Percentiles rank a stretch among this genome's conserved stretches.
Evolutionary conservation across 768 basidiomycete genomes (phyloP).

Genomic region (Cubamyces sp.): DNA sequence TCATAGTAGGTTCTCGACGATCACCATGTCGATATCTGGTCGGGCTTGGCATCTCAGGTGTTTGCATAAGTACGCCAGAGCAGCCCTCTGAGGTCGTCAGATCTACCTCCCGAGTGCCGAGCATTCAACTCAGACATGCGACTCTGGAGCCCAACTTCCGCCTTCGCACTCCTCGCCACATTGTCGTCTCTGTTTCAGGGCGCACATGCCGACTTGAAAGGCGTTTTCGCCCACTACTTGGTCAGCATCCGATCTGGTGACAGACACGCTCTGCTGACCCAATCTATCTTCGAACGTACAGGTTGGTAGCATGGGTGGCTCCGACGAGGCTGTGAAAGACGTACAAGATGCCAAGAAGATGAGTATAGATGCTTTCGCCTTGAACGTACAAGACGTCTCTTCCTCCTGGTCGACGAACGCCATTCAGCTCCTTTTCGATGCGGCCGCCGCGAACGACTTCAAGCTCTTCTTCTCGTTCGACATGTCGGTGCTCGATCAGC

Average conservation of each 20-base stretch:
- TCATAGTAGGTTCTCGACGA: no score
- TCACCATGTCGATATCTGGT: no score
- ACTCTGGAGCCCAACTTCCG: not conserved
- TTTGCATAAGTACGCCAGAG: no score
- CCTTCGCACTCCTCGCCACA: not conserved
- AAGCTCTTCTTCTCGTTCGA: constrained; percentile 79
- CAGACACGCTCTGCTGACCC: not conserved
- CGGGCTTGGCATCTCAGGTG: no score
- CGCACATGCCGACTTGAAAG: not conserved
- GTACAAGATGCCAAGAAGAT: constrained; percentile 17
- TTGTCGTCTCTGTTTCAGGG: not conserved
- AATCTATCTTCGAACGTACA: not conserved
- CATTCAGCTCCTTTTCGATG: constrained; percentile 37
- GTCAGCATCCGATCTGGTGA: not conserved
- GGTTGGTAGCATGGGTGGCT: constrained; percentile 15
- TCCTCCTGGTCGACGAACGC: constrained; percentile 1
- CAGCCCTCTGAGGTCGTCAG: no score
- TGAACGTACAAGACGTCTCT: constrained; percentile 46
- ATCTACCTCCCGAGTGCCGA: no score
- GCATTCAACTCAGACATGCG: no score
- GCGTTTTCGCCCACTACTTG: constrained; percentile 10
- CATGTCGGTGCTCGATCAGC: constrained; percentile 50
- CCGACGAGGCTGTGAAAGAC: constrained; percentile 11
- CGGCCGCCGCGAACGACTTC: constrained; percentile 37
- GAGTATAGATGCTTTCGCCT: constrained; percentile 55